Conservation (phyloP, 306 rosid genomes). For the Cucumis melo region DNA sequence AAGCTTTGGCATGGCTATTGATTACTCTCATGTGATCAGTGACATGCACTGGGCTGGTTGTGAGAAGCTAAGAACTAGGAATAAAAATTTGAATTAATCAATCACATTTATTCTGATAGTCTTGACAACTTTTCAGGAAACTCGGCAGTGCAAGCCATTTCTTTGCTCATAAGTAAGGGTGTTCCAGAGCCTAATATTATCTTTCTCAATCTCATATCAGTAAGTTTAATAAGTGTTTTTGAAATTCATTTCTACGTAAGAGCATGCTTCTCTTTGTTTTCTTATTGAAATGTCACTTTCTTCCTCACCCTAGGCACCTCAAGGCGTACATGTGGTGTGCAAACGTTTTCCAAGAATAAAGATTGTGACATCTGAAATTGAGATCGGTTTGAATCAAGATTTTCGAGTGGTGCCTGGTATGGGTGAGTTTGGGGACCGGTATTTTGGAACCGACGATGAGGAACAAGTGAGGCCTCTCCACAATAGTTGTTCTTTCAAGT, state of each 20-base stretch:
- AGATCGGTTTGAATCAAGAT: conserved; percentile 64
- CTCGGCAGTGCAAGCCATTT: conserved; percentile 90
- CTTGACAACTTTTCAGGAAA: conserved; percentile 39
- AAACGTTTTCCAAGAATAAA: conserved; percentile 82
- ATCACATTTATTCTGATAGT: not conserved
- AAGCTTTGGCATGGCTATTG: not conserved
- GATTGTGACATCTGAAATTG: conserved; percentile 95
- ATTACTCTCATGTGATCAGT: not conserved
- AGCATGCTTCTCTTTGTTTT: not conserved
- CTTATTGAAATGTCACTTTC: not conserved
- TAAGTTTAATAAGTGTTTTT: conserved; percentile 23
- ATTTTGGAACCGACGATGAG: conserved; percentile 95
- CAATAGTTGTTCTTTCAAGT: conserved; percentile 19
- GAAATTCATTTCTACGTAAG: not conserved
- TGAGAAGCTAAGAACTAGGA: not conserved
- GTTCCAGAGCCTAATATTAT: conserved; percentile 96
- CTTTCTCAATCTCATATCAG: conserved; percentile 93
- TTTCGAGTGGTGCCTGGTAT: conserved; percentile 91
- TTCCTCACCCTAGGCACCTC: conserved; percentile 69
- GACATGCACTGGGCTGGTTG: not conserved
- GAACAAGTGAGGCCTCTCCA: conserved; percentile 33
- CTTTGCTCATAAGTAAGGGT: conserved; percentile 64
- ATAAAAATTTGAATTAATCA: not conserved
- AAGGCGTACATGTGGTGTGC: conserved; percentile 82
- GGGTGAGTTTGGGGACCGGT: conserved; percentile 99